Base-by-base conservation (phyloP, 2,329 filamentous ascomycete species). In the Epichloe festucae region DNA sequence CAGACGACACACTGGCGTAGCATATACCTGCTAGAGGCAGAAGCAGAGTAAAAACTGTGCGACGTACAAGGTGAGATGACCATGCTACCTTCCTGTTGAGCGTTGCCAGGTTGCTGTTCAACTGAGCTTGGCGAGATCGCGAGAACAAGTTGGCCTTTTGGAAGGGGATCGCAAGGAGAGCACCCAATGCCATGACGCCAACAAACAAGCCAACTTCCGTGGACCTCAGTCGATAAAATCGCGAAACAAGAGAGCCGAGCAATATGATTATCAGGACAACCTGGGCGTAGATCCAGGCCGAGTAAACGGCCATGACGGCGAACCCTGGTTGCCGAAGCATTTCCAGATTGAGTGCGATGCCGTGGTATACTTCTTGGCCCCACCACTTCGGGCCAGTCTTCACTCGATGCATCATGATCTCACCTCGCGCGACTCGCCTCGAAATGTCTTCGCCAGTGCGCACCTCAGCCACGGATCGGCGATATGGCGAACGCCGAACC, bases 321-420 rank as follows among this genome's bases (percentile, higher is more conserved):
- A 89, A 90, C 0, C 86, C 86, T 3, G 83, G 78, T 62, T 90
- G 86, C 39, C 76, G 77, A 48, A 88, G 70, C 85, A 90, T 89
- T 59, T 82, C 79, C 19, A 77, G 63, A 46, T 77, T 82, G 44
- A 91, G 71, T 17, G 79, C 70, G 19, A 86, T 60, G 10, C 85
- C 87, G 44, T 87, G 85, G 65, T 80, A 80, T 21, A 88, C 76
- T 63, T 90, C 86, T 63, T 90, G 78, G 46, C 81, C 83, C 85
- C 84, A 89, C 78, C 84, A 88, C 58, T 71, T 80, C 0, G 86
- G 87, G 0, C 85, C 85, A 48, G 80, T 82, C 50, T 84, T 78
- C 50, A 79, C 76, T 54, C 87, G 77, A 62, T 89, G 85, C 72
- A 90, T 79, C 71, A 83, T 89, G 58, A 89, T 73, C 63, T 90